A percentile compares a stretch with the other conserved stretches of the same genome.
Conservation (phyloP, 2,329 filamentous ascomycete species). For the Metarhizium brunneum region DNA sequence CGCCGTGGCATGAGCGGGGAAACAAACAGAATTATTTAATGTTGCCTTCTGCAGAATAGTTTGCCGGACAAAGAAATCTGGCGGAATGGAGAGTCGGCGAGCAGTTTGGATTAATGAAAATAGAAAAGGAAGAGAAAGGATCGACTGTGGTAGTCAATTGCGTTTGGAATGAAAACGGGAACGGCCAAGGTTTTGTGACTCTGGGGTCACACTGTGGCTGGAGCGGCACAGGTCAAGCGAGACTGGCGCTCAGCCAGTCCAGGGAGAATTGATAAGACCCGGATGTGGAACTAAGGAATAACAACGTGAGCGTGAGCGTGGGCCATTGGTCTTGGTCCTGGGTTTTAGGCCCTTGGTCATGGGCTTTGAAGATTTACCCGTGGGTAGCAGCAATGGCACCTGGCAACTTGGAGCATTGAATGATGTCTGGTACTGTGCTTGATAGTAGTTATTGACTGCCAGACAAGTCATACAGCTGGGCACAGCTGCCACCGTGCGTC, state of each 20-base stretch:
- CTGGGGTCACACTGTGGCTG: not conserved
- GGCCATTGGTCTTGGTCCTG: too few species aligned
- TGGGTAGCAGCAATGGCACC: not conserved
- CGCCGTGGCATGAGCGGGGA: not conserved
- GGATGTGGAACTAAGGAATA: too few species aligned
- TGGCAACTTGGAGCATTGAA: not conserved
- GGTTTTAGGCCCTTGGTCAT: too few species aligned
- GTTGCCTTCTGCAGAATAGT: not conserved
- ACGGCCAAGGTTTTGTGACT: constrained; percentile 1
- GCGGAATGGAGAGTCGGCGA: too few species aligned
- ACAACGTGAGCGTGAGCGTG: too few species aligned
- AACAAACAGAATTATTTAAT: not conserved
- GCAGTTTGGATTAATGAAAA: not conserved
- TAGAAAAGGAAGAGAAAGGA: not conserved
- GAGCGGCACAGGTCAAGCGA: not conserved
- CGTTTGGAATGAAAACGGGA: not conserved
- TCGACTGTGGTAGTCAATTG: not conserved
- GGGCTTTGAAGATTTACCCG: too few species aligned
- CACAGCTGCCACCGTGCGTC: too few species aligned
- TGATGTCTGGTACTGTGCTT: too few species aligned
- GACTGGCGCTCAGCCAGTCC: too few species aligned
- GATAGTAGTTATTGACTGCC: too few species aligned
- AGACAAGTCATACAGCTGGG: too few species aligned
- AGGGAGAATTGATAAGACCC: too few species aligned
- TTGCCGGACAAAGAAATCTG: not conserved